Evolutionary conservation across 1,139 yeast genomes (phyloP).

Genomic region (Kazachstania sp.): DNA sequence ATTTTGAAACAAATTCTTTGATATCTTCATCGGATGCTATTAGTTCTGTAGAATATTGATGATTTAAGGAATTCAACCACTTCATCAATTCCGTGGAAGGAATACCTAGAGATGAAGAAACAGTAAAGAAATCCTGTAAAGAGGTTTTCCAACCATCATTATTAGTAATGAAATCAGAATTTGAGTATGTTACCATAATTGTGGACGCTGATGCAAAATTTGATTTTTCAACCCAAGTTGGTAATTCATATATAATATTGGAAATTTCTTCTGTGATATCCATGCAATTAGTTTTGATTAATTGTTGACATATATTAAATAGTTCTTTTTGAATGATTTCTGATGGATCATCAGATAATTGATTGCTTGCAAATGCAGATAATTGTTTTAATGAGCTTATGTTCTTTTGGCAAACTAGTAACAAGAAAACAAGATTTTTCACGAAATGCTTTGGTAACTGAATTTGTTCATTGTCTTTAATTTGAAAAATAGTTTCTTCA

Average conservation of each 20-base stretch:
- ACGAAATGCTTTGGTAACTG: slow-evolving; percentile 1
- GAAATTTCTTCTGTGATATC: slow-evolving; percentile 20
- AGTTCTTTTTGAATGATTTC: slow-evolving; percentile 17
- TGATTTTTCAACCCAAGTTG: slow-evolving; percentile 27
- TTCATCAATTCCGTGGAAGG: slow-evolving; percentile 13
- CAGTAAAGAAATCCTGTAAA: slow-evolving; percentile 27
- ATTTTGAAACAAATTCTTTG: slow-evolving; percentile 25
- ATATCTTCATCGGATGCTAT: slow-evolving; percentile 24
- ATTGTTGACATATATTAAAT: slow-evolving; percentile 24
- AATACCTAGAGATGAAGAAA: slow-evolving; percentile 17
- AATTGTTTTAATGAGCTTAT: slow-evolving; percentile 7
- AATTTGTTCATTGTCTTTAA: background rate
- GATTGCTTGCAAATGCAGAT: slow-evolving; percentile 4
- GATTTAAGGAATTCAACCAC: slow-evolving; percentile 18
- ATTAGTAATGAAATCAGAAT: slow-evolving; percentile 19
- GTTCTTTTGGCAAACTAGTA: slow-evolving; percentile 9
- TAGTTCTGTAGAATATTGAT: slow-evolving; percentile 11
- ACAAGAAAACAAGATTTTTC: slow-evolving; percentile 10
- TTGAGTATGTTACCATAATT: slow-evolving; percentile 28
- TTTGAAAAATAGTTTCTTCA: slow-evolving; percentile 5
- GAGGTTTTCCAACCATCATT: slow-evolving; percentile 20
- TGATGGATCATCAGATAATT: slow-evolving; percentile 21
- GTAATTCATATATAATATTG: slow-evolving; percentile 29
- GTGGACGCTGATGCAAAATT: slow-evolving; percentile 25
- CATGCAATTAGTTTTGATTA: slow-evolving; percentile 20